Percentiles rank a stretch among this genome's conserved stretches.
These are phyloP conservation scores for Inosperma sp. DNA, from an alignment of 768 basidiomycete species.

Conservation along the genomic window DNA sequence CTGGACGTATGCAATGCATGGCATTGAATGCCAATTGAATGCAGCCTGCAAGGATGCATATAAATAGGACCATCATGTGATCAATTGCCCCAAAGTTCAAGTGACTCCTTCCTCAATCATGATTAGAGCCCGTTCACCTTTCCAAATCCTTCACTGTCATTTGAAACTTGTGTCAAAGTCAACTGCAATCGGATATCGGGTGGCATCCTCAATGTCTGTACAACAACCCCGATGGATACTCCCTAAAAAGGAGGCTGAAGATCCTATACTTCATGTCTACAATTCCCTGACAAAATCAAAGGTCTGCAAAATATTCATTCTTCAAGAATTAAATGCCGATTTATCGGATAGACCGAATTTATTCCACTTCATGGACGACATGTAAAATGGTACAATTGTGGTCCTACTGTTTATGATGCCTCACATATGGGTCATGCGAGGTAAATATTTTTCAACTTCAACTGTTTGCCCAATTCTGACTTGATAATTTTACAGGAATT, in stretches of 20 bases:
- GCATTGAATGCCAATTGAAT: too few species aligned
- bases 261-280: conserved; percentile 77
- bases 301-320: conserved; percentile 41
- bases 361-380: conserved; percentile 60
- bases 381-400: conserved; percentile 99
- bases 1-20: too few species aligned
- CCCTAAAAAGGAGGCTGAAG: conserved; percentile 39
- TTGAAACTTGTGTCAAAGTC: background rate
- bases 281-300: conserved; percentile 92
- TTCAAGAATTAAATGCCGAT: conserved; percentile 13
- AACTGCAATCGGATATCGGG: background rate
- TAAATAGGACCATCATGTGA: conserved; percentile 17
- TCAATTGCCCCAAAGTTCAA: conserved; percentile 9
- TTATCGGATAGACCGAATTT: conserved; percentile 61
- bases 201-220: conserved; percentile 42
- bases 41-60: too few species aligned
- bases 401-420: conserved; percentile 97
- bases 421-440: conserved; percentile 99
- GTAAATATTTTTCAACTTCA: conserved; percentile 38
- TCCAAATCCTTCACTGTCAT: background rate
- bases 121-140: background rate
- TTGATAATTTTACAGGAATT: conserved; percentile 59
- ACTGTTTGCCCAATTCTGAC: conserved; percentile 8
- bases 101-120: conserved; percentile 10
- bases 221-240: conserved; percentile 60